phyloP scores from a whole-genome alignment of 2,329 filamentous ascomycete species.

The Penicillium vulpinum region DNA sequence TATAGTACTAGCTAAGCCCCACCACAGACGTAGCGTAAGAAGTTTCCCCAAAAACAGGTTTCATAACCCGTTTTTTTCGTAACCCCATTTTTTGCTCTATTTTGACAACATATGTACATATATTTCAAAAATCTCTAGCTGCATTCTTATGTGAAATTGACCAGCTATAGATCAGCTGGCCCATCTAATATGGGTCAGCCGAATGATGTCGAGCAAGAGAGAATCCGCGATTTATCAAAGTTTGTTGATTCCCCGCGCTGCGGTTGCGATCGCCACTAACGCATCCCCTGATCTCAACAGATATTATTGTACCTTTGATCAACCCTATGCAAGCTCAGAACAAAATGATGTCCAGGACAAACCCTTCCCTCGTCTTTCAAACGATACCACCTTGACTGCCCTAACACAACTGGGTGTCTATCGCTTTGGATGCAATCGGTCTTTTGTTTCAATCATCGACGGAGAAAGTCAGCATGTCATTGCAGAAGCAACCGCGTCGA shows the following conservation, averaged over 20 bases:
- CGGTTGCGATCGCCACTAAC: constrained; percentile 5
- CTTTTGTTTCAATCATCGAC: constrained; percentile 56
- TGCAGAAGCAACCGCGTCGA: constrained; percentile 52
- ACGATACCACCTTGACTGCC: constrained; percentile 47
- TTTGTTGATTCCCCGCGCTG: not conserved
- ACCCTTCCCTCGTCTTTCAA: constrained; percentile 5
- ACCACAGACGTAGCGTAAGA: not conserved
- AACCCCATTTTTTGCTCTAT: not conserved
- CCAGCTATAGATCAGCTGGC: constrained; percentile 4
- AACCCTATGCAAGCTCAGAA: not conserved
- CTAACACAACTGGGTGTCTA: constrained; percentile 53
- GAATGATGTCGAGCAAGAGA: constrained; percentile 15
- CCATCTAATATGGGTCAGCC: constrained; percentile 9
- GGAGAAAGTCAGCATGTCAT: constrained; percentile 51
- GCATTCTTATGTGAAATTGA: not conserved
- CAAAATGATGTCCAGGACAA: not conserved
- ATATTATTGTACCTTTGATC: constrained; percentile 18
- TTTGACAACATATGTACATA: not conserved
- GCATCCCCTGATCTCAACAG: constrained; percentile 4
- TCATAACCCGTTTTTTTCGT: not conserved
- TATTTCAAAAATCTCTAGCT: not conserved
- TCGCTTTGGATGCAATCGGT: constrained; percentile 46
- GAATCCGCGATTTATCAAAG: constrained; percentile 23
- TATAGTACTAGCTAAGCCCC: no score
- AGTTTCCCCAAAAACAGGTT: not conserved